Evolutionary conservation across 2,329 filamentous ascomycete genomes (phyloP), one percentile per base, ranked within the genome.

Genomic region (Curvularia verruculosa): DNA sequence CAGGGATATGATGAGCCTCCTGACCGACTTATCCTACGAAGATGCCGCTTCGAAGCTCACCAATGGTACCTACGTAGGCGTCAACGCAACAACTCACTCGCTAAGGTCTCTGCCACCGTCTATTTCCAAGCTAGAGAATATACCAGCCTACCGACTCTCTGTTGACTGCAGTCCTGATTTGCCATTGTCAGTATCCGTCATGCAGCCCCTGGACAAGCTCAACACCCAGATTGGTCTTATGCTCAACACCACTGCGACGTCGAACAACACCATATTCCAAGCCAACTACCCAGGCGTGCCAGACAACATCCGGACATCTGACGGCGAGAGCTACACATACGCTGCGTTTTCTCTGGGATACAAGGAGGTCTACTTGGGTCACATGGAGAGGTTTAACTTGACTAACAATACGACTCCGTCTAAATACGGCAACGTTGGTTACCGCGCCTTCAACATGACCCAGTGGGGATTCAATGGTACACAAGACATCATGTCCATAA

Each of bases 141-240:
- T 54, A 23, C 51, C 51, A 3, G 51, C 51, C 12, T 54, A 54
- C 26, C 51, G 51, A 28, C 23, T 54, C 18, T 54, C 51, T 3
- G 44, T 54, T 8, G 34, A 54, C 2, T 54, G 51, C 36, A 19
- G 13, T 9, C 40, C 40, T 13, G 40, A 43, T 26, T 26, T 43
- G 10, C 40, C 40, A n/a, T 26, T 43, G 6, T n/a, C 40, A 26
- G 13, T 43, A 43, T 43, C 40, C 40, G 21, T 43, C 40, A 43
- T 43, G 40, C 40, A 43, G 40, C 40, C 40, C 21, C 40, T 43
- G 15, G 12, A 6, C 12, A 19, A 3, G 6, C 13, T 43, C 21
- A 43, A 43, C 40, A 43, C 40, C 5, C 40, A 43, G 6, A 43
- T 43, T 13, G 40, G 40, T 7, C 43, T 46, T 1, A 46, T 29